Conservation (phyloP, 2,329 filamentous ascomycete species). For the Teratosphaeria zuluensis region DNA sequence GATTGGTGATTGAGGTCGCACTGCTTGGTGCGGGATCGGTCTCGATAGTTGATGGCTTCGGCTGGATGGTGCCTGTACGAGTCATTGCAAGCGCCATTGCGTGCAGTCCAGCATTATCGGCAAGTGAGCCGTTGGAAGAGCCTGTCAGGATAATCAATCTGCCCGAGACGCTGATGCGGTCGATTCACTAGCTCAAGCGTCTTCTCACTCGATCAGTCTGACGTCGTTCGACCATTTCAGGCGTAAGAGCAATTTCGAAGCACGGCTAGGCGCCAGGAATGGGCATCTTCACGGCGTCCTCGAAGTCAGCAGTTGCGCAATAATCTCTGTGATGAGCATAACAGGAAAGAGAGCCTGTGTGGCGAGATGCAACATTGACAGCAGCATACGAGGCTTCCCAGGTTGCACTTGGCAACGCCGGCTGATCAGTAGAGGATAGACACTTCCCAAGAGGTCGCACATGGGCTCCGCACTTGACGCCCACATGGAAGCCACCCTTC, state of each 20-base stretch:
- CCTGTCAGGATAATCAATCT: neutral
- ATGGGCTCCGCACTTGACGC: too few species aligned
- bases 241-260: neutral
- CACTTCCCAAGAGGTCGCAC: too few species aligned
- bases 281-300: neutral
- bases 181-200: neutral
- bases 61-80: neutral
- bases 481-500: too few species aligned
- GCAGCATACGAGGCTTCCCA: neutral
- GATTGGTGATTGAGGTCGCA: conserved; percentile 1
- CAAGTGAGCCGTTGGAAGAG: neutral
- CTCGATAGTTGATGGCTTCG: neutral
- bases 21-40: neutral
- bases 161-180: neutral
- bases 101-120: neutral
- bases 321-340: neutral
- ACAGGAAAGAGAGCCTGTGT: neutral
- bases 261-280: neutral
- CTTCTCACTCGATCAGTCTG: neutral
- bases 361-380: neutral
- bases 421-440: too few species aligned
- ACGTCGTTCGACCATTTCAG: neutral
- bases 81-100: neutral
- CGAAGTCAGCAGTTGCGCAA: neutral
- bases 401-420: too few species aligned